A percentile compares a stretch with the other conserved stretches of the same genome.
Conservation (phyloP, 352 stramenopile genomes). For the Phytophthora cajani region DNA sequence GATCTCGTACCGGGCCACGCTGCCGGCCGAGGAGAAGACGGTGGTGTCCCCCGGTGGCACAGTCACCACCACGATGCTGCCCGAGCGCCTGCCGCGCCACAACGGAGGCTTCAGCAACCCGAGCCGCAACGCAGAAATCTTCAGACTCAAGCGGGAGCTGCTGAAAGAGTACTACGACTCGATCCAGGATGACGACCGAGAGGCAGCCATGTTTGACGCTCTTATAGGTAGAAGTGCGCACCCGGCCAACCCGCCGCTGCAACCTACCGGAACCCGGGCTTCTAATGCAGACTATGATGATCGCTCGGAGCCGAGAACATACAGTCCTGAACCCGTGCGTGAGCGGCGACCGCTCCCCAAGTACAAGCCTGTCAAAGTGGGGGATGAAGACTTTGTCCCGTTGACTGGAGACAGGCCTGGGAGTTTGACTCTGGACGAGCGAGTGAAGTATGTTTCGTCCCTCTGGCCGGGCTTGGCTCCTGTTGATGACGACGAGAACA, state of each 20-base stretch:
- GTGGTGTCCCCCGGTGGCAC: constrained; percentile 63
- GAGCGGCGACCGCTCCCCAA: constrained; percentile 43
- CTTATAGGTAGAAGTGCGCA: constrained; percentile 34
- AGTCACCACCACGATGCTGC: constrained; percentile 52
- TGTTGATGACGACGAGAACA: constrained; percentile 69
- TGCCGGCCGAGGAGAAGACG: constrained; percentile 62
- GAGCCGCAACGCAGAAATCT: constrained; percentile 71
- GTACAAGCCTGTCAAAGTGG: constrained; percentile 55
- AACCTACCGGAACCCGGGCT: constrained; percentile 1
- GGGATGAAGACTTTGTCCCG: constrained; percentile 47
- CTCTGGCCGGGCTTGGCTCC: constrained; percentile 73
- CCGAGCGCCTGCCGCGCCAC: constrained; percentile 56
- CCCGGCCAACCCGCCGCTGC: constrained; percentile 8
- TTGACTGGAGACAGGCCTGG: constrained; percentile 52
- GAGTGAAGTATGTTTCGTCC: constrained; percentile 70
- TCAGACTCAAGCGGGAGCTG: constrained; percentile 70
- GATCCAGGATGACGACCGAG: constrained; percentile 38
- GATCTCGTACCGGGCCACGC: constrained; percentile 75
- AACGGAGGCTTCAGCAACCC: constrained; percentile 80
- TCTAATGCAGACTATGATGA: constrained; percentile 4
- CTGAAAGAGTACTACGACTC: constrained; percentile 64
- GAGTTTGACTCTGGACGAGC: constrained; percentile 59
- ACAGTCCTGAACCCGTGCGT: not conserved
- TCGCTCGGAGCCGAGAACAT: constrained; percentile 5
- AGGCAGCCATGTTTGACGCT: constrained; percentile 45